Evolutionary conservation across 2,329 filamentous ascomycete species (phyloP).

Genomic region (Fusarium chaquense): DNA sequence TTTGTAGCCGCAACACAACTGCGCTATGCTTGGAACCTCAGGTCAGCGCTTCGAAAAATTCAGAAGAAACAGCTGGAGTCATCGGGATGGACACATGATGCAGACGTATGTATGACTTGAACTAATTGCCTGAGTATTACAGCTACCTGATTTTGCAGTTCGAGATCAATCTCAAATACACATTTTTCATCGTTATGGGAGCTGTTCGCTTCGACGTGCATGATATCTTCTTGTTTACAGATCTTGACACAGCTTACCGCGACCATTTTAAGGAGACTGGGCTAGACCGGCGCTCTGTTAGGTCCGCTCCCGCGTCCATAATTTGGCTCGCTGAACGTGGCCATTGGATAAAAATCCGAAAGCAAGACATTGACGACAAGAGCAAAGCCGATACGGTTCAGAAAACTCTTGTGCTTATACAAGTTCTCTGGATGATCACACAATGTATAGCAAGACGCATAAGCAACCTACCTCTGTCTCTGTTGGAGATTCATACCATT

Average conservation of each 20-base stretch:
- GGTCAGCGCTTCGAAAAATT: neutral
- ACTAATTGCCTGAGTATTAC: fast-evolving
- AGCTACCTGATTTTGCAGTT: neutral
- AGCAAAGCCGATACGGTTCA: neutral
- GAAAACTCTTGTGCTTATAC: neutral
- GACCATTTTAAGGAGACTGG: neutral
- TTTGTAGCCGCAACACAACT: neutral
- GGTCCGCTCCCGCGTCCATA: neutral
- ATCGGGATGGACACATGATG: fast-evolving
- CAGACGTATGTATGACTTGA: neutral
- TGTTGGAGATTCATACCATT: neutral
- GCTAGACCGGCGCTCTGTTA: neutral
- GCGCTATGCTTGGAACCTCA: fast-evolving
- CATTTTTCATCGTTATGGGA: conserved; percentile 9
- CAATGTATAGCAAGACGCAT: neutral
- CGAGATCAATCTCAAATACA: neutral
- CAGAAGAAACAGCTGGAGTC: neutral
- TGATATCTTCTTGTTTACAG: neutral
- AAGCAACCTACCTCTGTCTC: neutral
- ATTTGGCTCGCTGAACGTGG: neutral
- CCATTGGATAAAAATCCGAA: neutral
- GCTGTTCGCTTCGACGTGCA: neutral
- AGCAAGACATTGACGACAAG: neutral
- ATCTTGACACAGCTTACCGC: neutral
- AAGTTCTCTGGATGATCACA: conserved; percentile 1